Conservation (phyloP, 345 rosid genomes). For the Aquilaria yunnanensis region DNA sequence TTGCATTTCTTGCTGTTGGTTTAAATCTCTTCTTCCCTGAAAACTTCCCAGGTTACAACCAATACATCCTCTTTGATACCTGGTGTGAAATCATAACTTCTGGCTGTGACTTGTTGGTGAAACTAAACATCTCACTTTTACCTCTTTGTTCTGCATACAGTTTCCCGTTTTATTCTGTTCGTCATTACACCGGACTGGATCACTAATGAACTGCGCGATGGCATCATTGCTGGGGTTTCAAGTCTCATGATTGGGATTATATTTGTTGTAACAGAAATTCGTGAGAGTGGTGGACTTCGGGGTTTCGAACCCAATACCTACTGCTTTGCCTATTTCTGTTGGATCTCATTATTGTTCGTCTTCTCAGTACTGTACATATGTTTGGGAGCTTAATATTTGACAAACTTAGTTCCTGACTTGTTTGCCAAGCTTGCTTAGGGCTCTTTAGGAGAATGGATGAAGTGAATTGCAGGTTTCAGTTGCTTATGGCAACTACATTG, state of each 20-base stretch:
- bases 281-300: conserved; percentile 20
- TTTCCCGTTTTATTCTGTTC: conserved; percentile 34
- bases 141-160: conserved; percentile 10
- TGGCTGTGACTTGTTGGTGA: too few species aligned
- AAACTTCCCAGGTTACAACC: conserved; percentile 32
- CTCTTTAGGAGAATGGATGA: too few species aligned
- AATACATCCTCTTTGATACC: neutral
- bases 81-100: neutral
- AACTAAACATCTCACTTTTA: neutral
- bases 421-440: too few species aligned
- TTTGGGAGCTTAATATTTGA: conserved; percentile 3
- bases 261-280: conserved; percentile 21
- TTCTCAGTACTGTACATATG: conserved; percentile 26
- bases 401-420: too few species aligned
- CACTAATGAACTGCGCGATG: conserved; percentile 30
- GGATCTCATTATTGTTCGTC: conserved; percentile 26
- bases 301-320: conserved; percentile 13
- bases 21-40: conserved; percentile 34
- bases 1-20: conserved; percentile 39
- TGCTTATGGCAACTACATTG: too few species aligned
- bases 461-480: too few species aligned
- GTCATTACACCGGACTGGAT: conserved; percentile 34
- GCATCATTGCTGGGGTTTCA: conserved; percentile 30
- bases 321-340: conserved; percentile 28
- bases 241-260: conserved; percentile 31